phyloP scores from a whole-genome alignment of 345 rosid genomes.

The Chamaenerion angustifolium region DNA sequence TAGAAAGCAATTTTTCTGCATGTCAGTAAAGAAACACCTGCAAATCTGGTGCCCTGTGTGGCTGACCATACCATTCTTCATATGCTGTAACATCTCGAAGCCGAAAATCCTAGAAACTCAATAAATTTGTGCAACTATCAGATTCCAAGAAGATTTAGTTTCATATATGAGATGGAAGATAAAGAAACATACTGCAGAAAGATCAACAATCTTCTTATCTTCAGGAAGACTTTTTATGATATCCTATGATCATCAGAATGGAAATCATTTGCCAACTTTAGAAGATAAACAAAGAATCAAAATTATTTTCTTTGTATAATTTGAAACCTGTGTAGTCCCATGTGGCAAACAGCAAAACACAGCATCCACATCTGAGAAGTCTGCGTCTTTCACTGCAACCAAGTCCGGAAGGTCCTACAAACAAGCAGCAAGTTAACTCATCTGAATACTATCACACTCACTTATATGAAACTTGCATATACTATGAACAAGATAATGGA shows the following conservation, averaged over 20 bases:
- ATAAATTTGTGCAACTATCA: background rate
- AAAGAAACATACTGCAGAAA: constrained; percentile 63
- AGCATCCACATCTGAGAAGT: constrained; percentile 74
- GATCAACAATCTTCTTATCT: constrained; percentile 72
- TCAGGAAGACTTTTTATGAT: constrained; percentile 72
- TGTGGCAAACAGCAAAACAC: constrained; percentile 96
- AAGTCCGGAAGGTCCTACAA: constrained; percentile 64
- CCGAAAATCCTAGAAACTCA: constrained; percentile 28
- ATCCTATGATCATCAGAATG: constrained; percentile 56
- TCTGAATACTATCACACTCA: no score
- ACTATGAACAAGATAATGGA: background rate
- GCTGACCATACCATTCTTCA: constrained; percentile 98
- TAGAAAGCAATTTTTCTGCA: background rate
- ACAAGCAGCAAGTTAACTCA: background rate
- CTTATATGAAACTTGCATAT: no score
- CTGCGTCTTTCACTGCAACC: constrained; percentile 70
- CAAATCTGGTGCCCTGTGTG: constrained; percentile 71
- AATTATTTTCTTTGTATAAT: background rate
- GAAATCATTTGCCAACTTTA: constrained; percentile 1
- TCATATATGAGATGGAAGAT: background rate
- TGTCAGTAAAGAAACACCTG: constrained; percentile 28
- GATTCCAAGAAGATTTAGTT: background rate
- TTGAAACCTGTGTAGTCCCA: constrained; percentile 80
- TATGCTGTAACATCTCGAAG: constrained; percentile 56
- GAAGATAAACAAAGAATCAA: background rate